Base-by-base conservation (phyloP, 495 filamentous ascomycete genomes). In the Tetracladium marchalianum region DNA sequence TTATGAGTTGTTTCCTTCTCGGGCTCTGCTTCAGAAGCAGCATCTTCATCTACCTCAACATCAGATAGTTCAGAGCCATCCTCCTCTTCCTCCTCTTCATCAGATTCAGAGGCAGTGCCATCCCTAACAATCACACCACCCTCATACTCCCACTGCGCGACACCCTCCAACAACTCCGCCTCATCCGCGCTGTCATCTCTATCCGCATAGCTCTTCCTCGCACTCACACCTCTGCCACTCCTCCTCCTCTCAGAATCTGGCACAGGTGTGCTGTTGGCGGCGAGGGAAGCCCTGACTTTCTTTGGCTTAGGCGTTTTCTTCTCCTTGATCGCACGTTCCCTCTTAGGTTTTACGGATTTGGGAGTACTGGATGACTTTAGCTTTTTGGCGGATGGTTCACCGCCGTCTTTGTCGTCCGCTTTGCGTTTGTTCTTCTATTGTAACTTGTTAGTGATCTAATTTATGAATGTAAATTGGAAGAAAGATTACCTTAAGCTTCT, bases 151-250 rank as follows among this genome's bases (percentile, higher is more conserved):
- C 71, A 73, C 59, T 66, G 59, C 1, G 71, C 68, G 2, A 75
- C 71, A 8, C 70, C 71, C 31, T 65, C 65, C 11, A 72, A 50
- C 69, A 75, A 73, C 47, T 78, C 74, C 59, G 76, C 67, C 32
- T 78, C 76, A 39, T 74, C 72, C 31, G 71, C 72, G 3, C 62
- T 64, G 31, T 64, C 66, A 33, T 76, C 76, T 37, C 71, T 64
- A 55, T 77, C 72, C 5, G 68, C 65, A 47, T 76, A 76, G 11
- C 10, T 43, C 44, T 59, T 61, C 19, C 39, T 52, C 39, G 61
- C 66, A 12, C 55, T 63, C 24, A 47, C 56, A n/a, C 62, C 62
- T 33, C 76, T 68, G 11, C 69, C 71, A 48, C 74, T 78, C 16
- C 72, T 73, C 16, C 75, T 63, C 41, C 76, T 68, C 35, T 72